phyloP scores from a whole-genome alignment of 495 filamentous ascomycete genomes.

The Penicillium pulvis region DNA sequence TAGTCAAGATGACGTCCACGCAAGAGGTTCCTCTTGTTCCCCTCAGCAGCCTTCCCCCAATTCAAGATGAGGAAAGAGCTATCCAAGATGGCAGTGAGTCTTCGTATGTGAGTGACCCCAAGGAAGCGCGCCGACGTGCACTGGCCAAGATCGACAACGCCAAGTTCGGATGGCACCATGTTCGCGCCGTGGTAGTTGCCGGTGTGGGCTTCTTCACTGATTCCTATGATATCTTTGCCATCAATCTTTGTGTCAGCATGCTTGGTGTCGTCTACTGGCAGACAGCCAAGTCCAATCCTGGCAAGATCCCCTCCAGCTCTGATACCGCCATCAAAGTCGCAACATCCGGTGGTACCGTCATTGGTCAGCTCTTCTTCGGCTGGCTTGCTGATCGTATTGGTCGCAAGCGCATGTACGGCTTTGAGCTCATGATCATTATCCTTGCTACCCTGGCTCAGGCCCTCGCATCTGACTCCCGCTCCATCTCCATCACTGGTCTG shows the following conservation, averaged over 20 bases:
- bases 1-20: background rate
- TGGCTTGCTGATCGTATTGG: constrained; percentile 77
- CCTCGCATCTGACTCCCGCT: constrained; percentile 65
- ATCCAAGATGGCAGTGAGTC: constrained; percentile 20
- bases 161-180: constrained; percentile 75
- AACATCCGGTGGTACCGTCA: constrained; percentile 82
- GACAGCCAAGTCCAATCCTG: constrained; percentile 47
- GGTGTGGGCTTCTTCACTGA: constrained; percentile 87
- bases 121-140: constrained; percentile 72
- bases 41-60: background rate
- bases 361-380: constrained; percentile 84
- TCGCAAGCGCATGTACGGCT: constrained; percentile 83
- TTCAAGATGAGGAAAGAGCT: constrained; percentile 1
- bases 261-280: constrained; percentile 76
- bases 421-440: constrained; percentile 88
- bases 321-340: constrained; percentile 88
- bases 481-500: constrained; percentile 71
- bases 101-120: constrained; percentile 61
- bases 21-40: background rate
- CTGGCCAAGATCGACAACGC: constrained; percentile 80
- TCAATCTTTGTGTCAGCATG: constrained; percentile 70
- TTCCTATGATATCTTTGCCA: constrained; percentile 79
- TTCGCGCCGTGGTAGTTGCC: constrained; percentile 74
- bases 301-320: constrained; percentile 59
- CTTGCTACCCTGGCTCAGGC: constrained; percentile 78